Evolutionary conservation across 2,329 filamentous ascomycete species (phyloP), one percentile per base, ranked within the genome.

Genomic region (Fusarium citri): DNA sequence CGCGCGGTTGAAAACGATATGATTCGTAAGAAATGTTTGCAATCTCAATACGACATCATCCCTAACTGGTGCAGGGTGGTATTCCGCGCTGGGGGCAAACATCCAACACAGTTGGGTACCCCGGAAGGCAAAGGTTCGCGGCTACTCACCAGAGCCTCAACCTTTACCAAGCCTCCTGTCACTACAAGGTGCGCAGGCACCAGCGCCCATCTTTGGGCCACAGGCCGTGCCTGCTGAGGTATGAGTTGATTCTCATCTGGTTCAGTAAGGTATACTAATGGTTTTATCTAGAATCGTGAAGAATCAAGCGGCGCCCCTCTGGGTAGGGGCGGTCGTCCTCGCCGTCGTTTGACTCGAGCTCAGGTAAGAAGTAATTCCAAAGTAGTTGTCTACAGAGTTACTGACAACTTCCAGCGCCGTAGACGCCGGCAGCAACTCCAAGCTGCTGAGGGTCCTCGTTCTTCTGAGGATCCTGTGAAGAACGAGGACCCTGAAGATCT

Each of bases 171-270:
- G 42, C 11, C 42, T 45, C 8, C 20, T 3, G 15, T 18, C 22
- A 1, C n/a, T 45, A 0, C 42, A 25, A 6, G 2, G 4, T 4
- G 2, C 20, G 8, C 20, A 18, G 20, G 20, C 1, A 16, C 42
- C 42, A 11, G 23, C 20, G 22, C 42, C 22, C 2, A 45, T 45
- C n/a, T 45, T 23, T 5, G 42, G 42, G 42, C 22, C 22, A 10
- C 34, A 37, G 34, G 34, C 18, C 6, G 34, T 18, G 18, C 34
- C 34, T n/a, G 5, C 34, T 37, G 34, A n/a, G 34, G 34, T 37
- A 37, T 12, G 34, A n/a, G 2, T 7, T n/a, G 34, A n/a, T 37
- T 7, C 18, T 37, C 18, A 4, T n/a, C 1, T 37, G 3, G 34
- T 37, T 37, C 6, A 2, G 18, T n/a, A 37, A 37, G 34, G 34